Conservation (phyloP, 139 green algal genomes). For the Chlorella sp. region DNA sequence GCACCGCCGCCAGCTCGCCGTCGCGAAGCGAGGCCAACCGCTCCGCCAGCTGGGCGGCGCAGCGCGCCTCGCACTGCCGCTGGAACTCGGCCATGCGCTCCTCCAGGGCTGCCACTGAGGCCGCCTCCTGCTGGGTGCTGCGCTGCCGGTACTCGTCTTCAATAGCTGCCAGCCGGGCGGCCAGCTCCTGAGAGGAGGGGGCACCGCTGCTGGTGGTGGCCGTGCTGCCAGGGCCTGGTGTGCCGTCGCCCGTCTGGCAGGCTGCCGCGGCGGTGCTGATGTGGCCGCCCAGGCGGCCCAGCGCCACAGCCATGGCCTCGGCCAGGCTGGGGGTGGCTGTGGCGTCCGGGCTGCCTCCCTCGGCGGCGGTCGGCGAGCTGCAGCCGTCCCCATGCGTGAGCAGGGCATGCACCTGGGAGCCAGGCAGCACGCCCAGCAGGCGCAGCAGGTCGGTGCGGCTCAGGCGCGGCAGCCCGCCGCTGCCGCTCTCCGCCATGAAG, state of each 20-base stretch:
- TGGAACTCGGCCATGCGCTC: conserved; percentile 14
- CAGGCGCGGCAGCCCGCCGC: conserved; percentile 5
- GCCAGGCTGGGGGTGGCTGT: conserved; percentile 7
- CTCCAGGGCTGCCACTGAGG: conserved; percentile 12
- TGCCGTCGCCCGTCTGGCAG: conserved; percentile 11
- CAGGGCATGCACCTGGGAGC: conserved; percentile 16
- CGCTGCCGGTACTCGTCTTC: conserved; percentile 28
- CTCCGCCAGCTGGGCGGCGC: conserved; percentile 5
- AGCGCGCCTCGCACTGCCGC: conserved; percentile 23
- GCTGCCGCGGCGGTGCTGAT: neutral
- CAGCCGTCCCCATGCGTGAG: neutral
- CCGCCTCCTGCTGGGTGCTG: neutral
- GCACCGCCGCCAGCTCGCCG: conserved; percentile 17
- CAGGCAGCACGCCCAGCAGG: conserved; percentile 17
- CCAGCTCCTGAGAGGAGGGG: neutral
- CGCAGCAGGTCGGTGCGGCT: conserved; percentile 18
- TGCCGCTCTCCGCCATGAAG: conserved; percentile 32
- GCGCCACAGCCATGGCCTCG: neutral
- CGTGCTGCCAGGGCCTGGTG: neutral
- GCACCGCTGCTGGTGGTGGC: neutral
- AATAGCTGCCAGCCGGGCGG: conserved; percentile 5
- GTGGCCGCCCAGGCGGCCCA: conserved; percentile 1
- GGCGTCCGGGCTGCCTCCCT: too few relatives aligned
- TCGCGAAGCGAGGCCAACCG: neutral
- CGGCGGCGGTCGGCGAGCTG: neutral